Base-by-base conservation (phyloP, 2,329 filamentous ascomycete genomes). In the Colletotrichum sp. region DNA sequence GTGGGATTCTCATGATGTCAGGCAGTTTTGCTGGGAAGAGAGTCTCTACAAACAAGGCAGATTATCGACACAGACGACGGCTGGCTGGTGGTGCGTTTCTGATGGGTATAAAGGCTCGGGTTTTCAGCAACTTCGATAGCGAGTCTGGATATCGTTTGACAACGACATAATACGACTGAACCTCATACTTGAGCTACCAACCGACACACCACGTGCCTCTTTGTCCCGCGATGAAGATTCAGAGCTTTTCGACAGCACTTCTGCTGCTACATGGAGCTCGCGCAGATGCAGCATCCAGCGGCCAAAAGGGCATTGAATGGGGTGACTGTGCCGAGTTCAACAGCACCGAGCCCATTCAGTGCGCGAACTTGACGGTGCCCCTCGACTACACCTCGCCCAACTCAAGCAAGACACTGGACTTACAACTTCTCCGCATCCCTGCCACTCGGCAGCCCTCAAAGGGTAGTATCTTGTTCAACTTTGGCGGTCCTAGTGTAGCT, bases 361-460 rank as follows among this genome's bases (percentile, higher is more conserved):
- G 86, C 76, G 83, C 81, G 7, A 84, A 76, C n/a, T 75, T 87
- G 18, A 64, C 77, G 0, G 86, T 87, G 0, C 86, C 86, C 4
- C 81, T 87, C 5, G 86, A 87, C 77, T 87, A 88, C 66, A 82
- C 82, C 1, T 65, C 81, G 7, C n/a, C 59, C 2, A 68, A 79
- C 32, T 80, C 78, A 9, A 78, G 73, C 24, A 72, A 81, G 44
- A 84, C 71, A 2, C 34, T 79, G 13, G 30, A 70, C 2, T 64
- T 79, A 5, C 62, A 70, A 5, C 24, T 79, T 18, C 55, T 75
- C 15, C 67, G 63, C 4, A 55, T 77, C 36, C 69, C 72, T 4
- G 76, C 78, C 1, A 49, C 74, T 4, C 77, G 78, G 24, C 68
- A 78, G 49, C 79, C 80, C 5, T 77, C 75, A 6, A 80, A 80